These are phyloP conservation scores for Spiromastix sp. DNA, from an alignment of 2,329 filamentous ascomycete species.

Conservation along the genomic window DNA sequence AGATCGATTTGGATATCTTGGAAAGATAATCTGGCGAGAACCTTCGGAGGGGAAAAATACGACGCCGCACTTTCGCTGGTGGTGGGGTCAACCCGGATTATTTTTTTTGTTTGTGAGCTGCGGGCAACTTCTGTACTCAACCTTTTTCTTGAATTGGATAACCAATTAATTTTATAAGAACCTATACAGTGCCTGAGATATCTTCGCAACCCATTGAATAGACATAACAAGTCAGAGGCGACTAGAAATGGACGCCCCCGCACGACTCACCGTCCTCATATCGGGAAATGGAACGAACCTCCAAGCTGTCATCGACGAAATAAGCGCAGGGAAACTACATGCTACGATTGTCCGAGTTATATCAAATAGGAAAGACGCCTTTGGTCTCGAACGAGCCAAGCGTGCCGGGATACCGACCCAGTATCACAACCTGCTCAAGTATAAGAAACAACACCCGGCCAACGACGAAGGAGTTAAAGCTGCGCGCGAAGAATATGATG, in stretches of 20 bases:
- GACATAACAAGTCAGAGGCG: too few relatives aligned
- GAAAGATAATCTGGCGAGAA: too few relatives aligned
- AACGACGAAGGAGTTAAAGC: conserved; percentile 38
- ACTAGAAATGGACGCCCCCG: conserved; percentile 15
- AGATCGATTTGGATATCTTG: too few relatives aligned
- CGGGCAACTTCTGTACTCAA: too few relatives aligned
- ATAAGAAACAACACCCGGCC: conserved; percentile 58
- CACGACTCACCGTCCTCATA: conserved; percentile 57
- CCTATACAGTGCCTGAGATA: too few relatives aligned
- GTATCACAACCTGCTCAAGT: conserved; percentile 71
- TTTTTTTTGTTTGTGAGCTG: too few relatives aligned
- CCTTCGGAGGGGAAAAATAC: too few relatives aligned
- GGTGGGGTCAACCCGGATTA: too few relatives aligned
- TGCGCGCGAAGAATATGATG: conserved; percentile 61
- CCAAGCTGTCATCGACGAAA: conserved; percentile 62
- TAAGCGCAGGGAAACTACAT: conserved; percentile 38
- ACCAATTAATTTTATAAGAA: too few relatives aligned
- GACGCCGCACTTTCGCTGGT: too few relatives aligned
- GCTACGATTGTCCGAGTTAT: conserved; percentile 53
- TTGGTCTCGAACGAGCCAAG: conserved; percentile 52
- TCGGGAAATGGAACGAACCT: conserved; percentile 69
- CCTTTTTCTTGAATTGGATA: too few relatives aligned
- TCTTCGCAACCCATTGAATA: too few relatives aligned
- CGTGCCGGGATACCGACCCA: conserved; percentile 57
- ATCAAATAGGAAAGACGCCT: conserved; percentile 54